A percentile compares a stretch with the other conserved stretches of the same genome.
Conservation (phyloP, 2,329 filamentous ascomycete species). For the Hyphodiscus sp. region DNA sequence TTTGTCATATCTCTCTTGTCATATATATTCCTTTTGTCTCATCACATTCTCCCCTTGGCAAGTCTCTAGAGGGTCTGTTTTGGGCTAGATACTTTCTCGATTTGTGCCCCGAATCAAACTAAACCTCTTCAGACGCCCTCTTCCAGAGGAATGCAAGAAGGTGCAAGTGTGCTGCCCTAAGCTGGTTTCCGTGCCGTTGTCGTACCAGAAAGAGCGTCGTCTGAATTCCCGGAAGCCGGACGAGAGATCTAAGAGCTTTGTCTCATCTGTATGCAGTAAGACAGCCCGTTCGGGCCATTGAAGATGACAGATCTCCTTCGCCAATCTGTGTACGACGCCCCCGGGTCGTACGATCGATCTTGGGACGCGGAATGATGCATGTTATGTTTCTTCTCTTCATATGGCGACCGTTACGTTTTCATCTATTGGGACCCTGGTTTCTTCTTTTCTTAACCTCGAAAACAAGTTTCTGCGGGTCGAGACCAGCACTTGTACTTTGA, state of each 20-base stretch:
- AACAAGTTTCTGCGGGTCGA: background rate
- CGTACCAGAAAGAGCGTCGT: background rate
- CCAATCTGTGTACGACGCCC: conserved; percentile 17
- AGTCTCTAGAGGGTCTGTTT: background rate
- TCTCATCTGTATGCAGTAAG: background rate
- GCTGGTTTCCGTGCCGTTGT: background rate
- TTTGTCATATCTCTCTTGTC: background rate
- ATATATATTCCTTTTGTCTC: too few relatives aligned
- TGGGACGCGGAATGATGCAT: background rate
- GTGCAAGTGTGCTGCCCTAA: background rate
- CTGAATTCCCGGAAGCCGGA: background rate
- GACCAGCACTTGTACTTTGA: background rate
- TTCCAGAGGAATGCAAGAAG: background rate
- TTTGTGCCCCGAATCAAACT: background rate
- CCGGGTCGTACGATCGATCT: background rate
- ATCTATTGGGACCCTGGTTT: background rate
- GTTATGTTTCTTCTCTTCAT: background rate
- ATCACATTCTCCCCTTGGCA: too few relatives aligned
- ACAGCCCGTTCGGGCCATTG: conserved; percentile 1
- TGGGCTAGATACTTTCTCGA: background rate
- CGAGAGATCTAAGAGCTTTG: background rate
- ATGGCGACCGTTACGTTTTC: background rate
- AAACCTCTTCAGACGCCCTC: background rate
- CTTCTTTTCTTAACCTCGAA: background rate
- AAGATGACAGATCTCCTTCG: conserved; percentile 17